Evolutionary conservation across 176 grass and related monocot species (phyloP).

Genomic region (Urochloa ruziziensis): DNA sequence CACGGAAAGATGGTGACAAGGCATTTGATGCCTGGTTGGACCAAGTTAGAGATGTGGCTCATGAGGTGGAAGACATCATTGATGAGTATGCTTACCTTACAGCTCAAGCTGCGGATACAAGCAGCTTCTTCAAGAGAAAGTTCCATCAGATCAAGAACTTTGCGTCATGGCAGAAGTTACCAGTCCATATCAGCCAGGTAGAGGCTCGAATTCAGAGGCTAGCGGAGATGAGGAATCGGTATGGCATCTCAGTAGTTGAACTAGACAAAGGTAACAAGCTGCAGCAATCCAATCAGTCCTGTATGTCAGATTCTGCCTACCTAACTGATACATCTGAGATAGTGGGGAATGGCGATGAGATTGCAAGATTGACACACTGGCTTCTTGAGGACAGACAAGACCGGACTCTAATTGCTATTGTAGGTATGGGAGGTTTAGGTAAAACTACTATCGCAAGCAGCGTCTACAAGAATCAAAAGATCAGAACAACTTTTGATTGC

Average conservation of each 20-base stretch:
- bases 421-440: conserved; percentile 40
- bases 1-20: background rate
- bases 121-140: background rate
- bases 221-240: conserved; percentile 15
- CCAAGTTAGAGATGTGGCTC: conserved; percentile 1
- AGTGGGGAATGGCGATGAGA: conserved; percentile 20
- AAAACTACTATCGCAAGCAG: conserved; percentile 32
- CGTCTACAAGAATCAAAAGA: conserved; percentile 9
- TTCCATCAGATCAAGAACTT: conserved; percentile 9
- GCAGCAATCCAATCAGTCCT: background rate
- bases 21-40: conserved; percentile 18
- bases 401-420: conserved; percentile 12
- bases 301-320: background rate
- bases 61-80: conserved; percentile 41
- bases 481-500: conserved; percentile 14
- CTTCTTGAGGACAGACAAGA: background rate
- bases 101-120: background rate
- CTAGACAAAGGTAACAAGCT: background rate
- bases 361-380: background rate
- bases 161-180: background rate
- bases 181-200: background rate
- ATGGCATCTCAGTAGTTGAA: conserved; percentile 1
- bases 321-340: conserved; percentile 5
- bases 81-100: conserved; percentile 39
- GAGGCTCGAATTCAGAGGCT: conserved; percentile 14